Base-by-base conservation (phyloP, 2,329 filamentous ascomycete genomes). In the Colletotrichum sp. region DNA sequence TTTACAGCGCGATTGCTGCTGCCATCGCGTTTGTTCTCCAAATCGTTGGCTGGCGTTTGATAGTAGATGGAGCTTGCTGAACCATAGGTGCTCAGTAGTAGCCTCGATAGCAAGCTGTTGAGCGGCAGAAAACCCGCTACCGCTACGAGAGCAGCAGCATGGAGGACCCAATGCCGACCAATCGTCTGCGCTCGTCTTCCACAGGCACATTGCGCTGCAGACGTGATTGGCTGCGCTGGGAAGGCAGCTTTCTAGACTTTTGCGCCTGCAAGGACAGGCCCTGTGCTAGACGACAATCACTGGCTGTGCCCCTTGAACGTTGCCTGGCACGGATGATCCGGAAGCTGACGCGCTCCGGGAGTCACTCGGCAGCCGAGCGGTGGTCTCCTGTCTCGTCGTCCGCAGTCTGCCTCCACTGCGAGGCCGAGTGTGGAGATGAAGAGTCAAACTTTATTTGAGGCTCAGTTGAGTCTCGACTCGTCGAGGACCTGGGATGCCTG, bases 311-410 rank as follows among this genome's bases (percentile, higher is more conserved):
- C 64, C 70, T 52, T 34, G 59, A 18, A 38, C 28, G 32, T 24
- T 59, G 70, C 58, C 58, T 70, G 30, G 74, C 64, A 74, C 65
- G 74, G 74, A 74, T 70, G 61, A 74, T 76, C 64, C 74, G 74
- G 74, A 76, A 76, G 64, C 59, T 74, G 70, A 74, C 58, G 71
- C 69, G 71, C 73, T 64, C 73, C 73, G 73, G 63, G 63, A 75
- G 64, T 36, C 59, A 74, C 61, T 74, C 61, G 72, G 68, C 28
- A 55, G 68, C 68, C 72, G 71, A 64, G 59, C 66, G 58, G 34
- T 59, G 43, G 59, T 66, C 52, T 66, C 30, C 65, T 59, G 48
- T 70, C 30, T 71, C 67, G 52, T 63, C 21, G 16, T 75, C 55
- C 38, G 69, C 69, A 26, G 52, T 56, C 38, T 48, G 28, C 28